phyloP scores from a whole-genome alignment of 2,329 filamentous ascomycete genomes.

The Fusarium tanahbumbuense region DNA sequence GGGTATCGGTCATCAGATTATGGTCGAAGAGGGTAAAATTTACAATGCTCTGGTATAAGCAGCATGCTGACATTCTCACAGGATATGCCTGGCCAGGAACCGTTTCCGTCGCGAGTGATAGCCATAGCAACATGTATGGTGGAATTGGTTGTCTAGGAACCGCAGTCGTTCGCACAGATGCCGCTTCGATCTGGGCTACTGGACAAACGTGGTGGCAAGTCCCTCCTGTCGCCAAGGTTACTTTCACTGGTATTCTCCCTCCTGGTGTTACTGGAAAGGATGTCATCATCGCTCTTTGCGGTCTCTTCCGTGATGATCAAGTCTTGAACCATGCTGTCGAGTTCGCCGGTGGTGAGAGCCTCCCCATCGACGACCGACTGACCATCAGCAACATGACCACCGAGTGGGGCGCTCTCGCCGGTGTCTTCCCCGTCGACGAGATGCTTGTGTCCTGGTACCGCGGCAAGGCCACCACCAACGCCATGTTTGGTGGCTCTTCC shows the following conservation, averaged over 20 bases:
- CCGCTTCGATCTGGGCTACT: conserved; percentile 86
- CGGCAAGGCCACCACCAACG: conserved; percentile 78
- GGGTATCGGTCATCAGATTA: conserved; percentile 92
- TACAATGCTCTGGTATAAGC: accelerated
- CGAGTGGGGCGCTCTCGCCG: conserved; percentile 77
- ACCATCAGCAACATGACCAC: conserved; percentile 85
- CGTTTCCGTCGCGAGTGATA: conserved; percentile 81
- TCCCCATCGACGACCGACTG: conserved; percentile 78
- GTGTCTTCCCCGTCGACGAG: conserved; percentile 79
- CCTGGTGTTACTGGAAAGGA: conserved; percentile 91
- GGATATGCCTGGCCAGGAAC: conserved; percentile 87
- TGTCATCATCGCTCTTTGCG: conserved; percentile 89
- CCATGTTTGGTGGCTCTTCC: conserved; percentile 65
- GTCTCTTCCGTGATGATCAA: conserved; percentile 85
- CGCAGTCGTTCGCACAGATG: conserved; percentile 87
- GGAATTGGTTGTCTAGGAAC: conserved; percentile 49
- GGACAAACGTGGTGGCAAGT: conserved; percentile 89
- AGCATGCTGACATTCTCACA: not conserved
- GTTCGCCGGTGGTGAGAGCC: conserved; percentile 82
- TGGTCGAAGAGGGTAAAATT: conserved; percentile 71
- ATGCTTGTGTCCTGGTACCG: conserved; percentile 79
- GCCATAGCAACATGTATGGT: conserved; percentile 83
- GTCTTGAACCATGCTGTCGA: conserved; percentile 93
- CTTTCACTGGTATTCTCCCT: conserved; percentile 79
- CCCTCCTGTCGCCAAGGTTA: conserved; percentile 85